phyloP scores from a whole-genome alignment of 352 stramenopile genomes.

The Phytophthora crassamura region DNA sequence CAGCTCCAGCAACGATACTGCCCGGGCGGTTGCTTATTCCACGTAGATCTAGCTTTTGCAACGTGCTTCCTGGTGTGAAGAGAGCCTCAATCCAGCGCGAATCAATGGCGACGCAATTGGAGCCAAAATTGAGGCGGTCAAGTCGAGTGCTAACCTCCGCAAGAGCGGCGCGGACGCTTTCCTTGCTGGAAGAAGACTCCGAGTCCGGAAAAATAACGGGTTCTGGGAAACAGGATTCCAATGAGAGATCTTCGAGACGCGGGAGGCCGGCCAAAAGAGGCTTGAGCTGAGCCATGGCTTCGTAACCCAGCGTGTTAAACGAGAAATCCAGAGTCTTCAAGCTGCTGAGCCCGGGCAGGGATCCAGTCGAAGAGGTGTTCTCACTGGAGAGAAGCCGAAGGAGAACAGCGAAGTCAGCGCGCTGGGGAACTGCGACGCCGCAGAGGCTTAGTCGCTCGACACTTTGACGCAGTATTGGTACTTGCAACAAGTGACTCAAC shows the following conservation, averaged over 20 bases:
- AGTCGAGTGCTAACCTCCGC: slow-evolving; percentile 47
- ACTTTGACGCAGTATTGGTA: slow-evolving; percentile 41
- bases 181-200: background rate
- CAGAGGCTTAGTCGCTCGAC: slow-evolving; percentile 51
- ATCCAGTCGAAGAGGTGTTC: slow-evolving; percentile 1
- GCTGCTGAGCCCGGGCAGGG: slow-evolving; percentile 32
- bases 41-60: slow-evolving; percentile 43
- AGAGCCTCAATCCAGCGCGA: slow-evolving; percentile 62
- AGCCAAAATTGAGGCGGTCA: slow-evolving; percentile 58
- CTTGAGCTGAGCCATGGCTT: slow-evolving; percentile 44
- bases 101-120: slow-evolving; percentile 51
- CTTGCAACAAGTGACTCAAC: slow-evolving; percentile 52
- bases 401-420: slow-evolving; percentile 50
- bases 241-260: slow-evolving; percentile 48
- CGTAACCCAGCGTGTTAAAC: slow-evolving; percentile 68
- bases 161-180: slow-evolving; percentile 42
- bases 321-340: slow-evolving; percentile 69
- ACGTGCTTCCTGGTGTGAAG: slow-evolving; percentile 55
- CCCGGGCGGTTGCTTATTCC: slow-evolving; percentile 19
- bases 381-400: slow-evolving; percentile 41
- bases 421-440: slow-evolving; percentile 56
- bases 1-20: background rate
- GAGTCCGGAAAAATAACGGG: background rate
- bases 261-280: slow-evolving; percentile 47
- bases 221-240: slow-evolving; percentile 65